Base-by-base conservation (phyloP, 1,284 basidiomycete genomes). In the Trametes pubescens region DNA sequence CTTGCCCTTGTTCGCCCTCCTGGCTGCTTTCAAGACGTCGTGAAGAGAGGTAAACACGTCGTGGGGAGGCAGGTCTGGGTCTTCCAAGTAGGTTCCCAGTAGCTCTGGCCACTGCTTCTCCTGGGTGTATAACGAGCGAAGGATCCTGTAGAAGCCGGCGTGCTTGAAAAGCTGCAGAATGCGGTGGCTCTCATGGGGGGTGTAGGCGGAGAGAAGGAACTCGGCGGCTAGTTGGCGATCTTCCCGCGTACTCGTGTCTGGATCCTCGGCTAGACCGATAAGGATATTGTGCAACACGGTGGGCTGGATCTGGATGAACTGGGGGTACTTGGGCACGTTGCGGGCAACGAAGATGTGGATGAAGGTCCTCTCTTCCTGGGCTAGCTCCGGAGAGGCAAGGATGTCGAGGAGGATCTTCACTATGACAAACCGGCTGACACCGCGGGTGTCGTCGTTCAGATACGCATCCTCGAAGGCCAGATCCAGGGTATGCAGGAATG, bases 181-280 rank as follows among this genome's bases (percentile, higher is more conserved):
- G 16, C 81, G 80, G 22, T 92, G 89, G 68, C 83, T 84, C 62
- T 96, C 89, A 62, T 90, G 86, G 0, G 96, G 95, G 40, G 88
- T 94, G 75, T 98, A 98, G 0, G 87, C 87, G 0, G 97, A 99
- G 5, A 99, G 83, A n/a, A 99, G 86, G 75, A 91, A 98, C 78
- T 99, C 98, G 2, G 91, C 90, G 0, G 97, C 98, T 2, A 99
- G 85, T 74, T 99, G 96, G 13, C 98, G 88, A 76, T 99, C 98
- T 74, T 98, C 95, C 34, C 90, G 84, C 0, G 94, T 98, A 62
- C 82, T 85, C 57, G 80, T 77, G 72, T 95, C 92, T 0, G 83
- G 77, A 72, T 96, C 94, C 32, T 83, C 79, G 0, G 94, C 88
- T 11, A 99, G 87, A 10, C 86, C 86, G 52, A 92, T 82, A 40